Percentiles rank a stretch among this genome's conserved stretches.
phyloP scores from a whole-genome alignment of 2,329 filamentous ascomycete species.

The Hawksworthiomyces lignivorus region DNA sequence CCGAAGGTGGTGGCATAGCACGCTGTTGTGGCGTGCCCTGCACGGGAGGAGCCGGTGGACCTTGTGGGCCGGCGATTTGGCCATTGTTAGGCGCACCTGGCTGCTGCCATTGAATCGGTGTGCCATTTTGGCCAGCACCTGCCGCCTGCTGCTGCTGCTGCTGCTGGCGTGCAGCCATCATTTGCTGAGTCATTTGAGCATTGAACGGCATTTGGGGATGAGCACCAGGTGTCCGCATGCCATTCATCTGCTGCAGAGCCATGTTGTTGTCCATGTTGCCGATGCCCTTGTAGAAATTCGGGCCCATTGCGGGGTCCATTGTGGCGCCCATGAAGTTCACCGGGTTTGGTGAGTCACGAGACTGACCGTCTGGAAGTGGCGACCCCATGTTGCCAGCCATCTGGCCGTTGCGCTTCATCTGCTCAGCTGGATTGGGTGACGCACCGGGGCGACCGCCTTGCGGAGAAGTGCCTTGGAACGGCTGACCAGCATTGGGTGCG shows the following conservation, averaged over 20 bases:
- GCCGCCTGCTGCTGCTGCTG: conserved; percentile 24
- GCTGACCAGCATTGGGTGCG: conserved; percentile 45
- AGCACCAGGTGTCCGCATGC: conserved; percentile 62
- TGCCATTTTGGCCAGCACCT: conserved; percentile 26
- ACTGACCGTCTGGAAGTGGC: conserved; percentile 63
- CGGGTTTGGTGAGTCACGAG: conserved; percentile 56
- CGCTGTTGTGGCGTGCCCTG: conserved; percentile 68
- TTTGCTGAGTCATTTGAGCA: conserved; percentile 53
- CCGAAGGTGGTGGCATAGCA: conserved; percentile 59
- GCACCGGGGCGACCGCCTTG: conserved; percentile 61
- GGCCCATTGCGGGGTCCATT: conserved; percentile 53
- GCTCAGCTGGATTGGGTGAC: conserved; percentile 69
- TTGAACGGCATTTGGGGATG: conserved; percentile 53
- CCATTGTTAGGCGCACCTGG: conserved; percentile 31
- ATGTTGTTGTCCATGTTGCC: conserved; percentile 29
- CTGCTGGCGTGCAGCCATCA: conserved; percentile 42
- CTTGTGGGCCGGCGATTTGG: conserved; percentile 29
- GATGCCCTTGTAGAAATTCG: conserved; percentile 53
- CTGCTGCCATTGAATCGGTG: conserved; percentile 42
- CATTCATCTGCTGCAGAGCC: conserved; percentile 50
- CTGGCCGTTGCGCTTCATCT: conserved; percentile 72
- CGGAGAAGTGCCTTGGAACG: conserved; percentile 63
- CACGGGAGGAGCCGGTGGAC: conserved; percentile 24
- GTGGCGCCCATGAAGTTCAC: conserved; percentile 55
- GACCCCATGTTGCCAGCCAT: conserved; percentile 65